Evolutionary conservation across 2,329 filamentous ascomycete genomes (phyloP), one percentile per base, ranked within the genome.

Genomic region (Metarhizium sp.): DNA sequence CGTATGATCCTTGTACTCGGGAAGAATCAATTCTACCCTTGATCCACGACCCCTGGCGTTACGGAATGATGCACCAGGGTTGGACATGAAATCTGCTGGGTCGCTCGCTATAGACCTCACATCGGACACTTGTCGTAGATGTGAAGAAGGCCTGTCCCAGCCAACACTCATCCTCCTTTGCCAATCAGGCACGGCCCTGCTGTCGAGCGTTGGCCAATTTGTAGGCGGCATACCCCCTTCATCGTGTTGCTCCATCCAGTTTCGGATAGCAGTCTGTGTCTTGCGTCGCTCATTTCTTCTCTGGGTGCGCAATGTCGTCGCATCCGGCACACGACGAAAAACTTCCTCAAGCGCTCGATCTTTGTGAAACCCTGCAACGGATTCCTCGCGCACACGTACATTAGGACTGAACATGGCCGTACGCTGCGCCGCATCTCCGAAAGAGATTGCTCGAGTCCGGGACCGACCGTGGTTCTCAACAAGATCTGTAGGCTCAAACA

Each of bases 281-380:
- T 91, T 87, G 42, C 82, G 81, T 58, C 85, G 80, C 61, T 89
- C 85, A 32, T 82, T 77, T 52, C 80, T 78, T 51, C 79, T 77
- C 50, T 82, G 79, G 2, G 79, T 84, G 18, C 80, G 78, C 53
- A 85, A 71, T 2, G 82, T 77, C 7, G 79, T 79, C 51, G 82
- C 76, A 57, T 86, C 85, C 32, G 88, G 90, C 0, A 84, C 82
- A 18, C 81, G 77, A 58, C 90, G 81, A 67, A 97, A 97, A 0
- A 97, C 90, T 66, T 96, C 92, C 61, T 96, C 92, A 25, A 97
- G 74, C 7, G 90, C 92, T 53, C 85, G 85, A 62, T 96, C 92
- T 65, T 96, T 95, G 63, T 92, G 88, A 63, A 87, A 92, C 1
- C 91, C 94, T 40, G 88, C 85, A 53, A 96, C 84, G 0, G 92